Conservation (phyloP, 2,329 filamentous ascomycete species). For the Rhinocladiella similis region DNA sequence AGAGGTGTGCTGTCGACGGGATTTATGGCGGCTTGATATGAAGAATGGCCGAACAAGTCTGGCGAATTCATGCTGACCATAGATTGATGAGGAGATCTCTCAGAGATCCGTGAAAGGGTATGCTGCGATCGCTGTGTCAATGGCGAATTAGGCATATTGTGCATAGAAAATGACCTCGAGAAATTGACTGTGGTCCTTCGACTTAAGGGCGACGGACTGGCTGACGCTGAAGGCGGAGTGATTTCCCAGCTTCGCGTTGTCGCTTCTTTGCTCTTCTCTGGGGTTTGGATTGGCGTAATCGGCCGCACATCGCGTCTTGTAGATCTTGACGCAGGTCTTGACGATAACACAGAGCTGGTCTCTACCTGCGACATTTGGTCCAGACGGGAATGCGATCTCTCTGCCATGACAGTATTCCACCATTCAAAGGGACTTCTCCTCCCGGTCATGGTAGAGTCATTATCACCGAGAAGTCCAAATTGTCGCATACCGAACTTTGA, state of each 20-base stretch:
- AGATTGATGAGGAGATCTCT: constrained; percentile 25
- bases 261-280: constrained; percentile 21
- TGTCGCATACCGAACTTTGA: constrained; percentile 30
- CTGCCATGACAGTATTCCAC: constrained; percentile 28
- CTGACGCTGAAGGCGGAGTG: constrained; percentile 11
- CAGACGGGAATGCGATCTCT: constrained; percentile 25
- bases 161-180: constrained; percentile 19
- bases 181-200: constrained; percentile 20
- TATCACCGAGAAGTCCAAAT: constrained; percentile 25
- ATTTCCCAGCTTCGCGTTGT: constrained; percentile 14
- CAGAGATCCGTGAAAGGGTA: constrained; percentile 26
- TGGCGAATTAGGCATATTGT: constrained; percentile 11
- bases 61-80: constrained; percentile 15
- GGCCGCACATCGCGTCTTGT: constrained; percentile 16
- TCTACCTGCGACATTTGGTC: constrained; percentile 24
- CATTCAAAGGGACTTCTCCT: constrained; percentile 30
- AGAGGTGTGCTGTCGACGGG: constrained; percentile 9
- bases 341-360: constrained; percentile 13
- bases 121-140: constrained; percentile 20
- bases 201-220: constrained; percentile 12
- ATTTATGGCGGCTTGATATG: constrained; percentile 13
- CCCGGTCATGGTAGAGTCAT: constrained; percentile 25
- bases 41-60: constrained; percentile 1
- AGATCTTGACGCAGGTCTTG: constrained; percentile 16
- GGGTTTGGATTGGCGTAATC: constrained; percentile 15